A percentile compares a stretch with the other conserved stretches of the same genome.
These are phyloP conservation scores for Kodamaea sp. DNA, from an alignment of 1,139 yeast genomes.

Conservation along the genomic window DNA sequence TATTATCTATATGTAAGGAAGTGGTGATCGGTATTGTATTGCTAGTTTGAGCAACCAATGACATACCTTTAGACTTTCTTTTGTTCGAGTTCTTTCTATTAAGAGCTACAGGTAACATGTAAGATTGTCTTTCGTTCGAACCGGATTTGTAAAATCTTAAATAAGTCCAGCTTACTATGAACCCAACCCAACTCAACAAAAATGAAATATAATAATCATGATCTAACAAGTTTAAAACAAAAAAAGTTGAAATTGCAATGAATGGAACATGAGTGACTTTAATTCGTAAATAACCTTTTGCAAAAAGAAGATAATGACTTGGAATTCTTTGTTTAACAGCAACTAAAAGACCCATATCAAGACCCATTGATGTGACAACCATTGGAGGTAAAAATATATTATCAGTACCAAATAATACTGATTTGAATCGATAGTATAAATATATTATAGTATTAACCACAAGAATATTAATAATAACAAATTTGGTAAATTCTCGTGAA, in stretches of 20 bases:
- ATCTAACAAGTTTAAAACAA: slow-evolving; percentile 21
- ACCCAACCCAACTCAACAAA: slow-evolving; percentile 26
- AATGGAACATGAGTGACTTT: slow-evolving; percentile 41
- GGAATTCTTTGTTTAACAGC: slow-evolving; percentile 46
- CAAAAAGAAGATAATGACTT: slow-evolving; percentile 39
- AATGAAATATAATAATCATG: slow-evolving; percentile 30
- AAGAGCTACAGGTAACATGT: slow-evolving; percentile 35
- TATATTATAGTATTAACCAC: slow-evolving; percentile 34
- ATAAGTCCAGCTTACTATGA: slow-evolving; percentile 39
- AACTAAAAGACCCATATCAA: slow-evolving; percentile 39
- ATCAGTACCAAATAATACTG: slow-evolving; percentile 19
- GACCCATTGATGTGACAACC: slow-evolving; percentile 35
- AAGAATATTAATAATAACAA: slow-evolving; percentile 21
- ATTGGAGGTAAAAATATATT: slow-evolving; percentile 32
- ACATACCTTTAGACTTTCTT: slow-evolving; percentile 4
- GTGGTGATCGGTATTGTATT: slow-evolving; percentile 4
- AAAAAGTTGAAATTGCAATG: slow-evolving; percentile 19
- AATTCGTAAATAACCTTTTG: slow-evolving; percentile 37
- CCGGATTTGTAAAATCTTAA: slow-evolving; percentile 40
- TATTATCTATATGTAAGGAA: slow-evolving; percentile 25
- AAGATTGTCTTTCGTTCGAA: slow-evolving; percentile 42
- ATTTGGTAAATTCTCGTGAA: slow-evolving; percentile 28
- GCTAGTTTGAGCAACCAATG: slow-evolving; percentile 5
- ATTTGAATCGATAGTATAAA: slow-evolving; percentile 33
- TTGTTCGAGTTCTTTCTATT: slow-evolving; percentile 22